These are phyloP conservation scores for Yueomyces sinensis DNA, from an alignment of 805 yeast genomes.

Conservation along the genomic window DNA sequence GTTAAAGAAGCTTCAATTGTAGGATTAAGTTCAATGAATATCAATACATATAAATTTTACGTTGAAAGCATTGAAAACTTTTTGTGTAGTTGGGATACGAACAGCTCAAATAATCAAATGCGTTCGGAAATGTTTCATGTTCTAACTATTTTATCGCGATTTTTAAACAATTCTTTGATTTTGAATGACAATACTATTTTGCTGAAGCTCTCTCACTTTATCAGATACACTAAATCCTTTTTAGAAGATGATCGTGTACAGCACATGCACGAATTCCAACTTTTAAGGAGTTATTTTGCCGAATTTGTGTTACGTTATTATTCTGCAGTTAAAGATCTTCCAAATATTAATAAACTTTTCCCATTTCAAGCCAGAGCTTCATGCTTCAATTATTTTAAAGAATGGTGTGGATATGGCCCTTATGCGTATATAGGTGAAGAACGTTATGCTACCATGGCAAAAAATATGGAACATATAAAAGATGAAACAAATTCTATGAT, in stretches of 20 bases:
- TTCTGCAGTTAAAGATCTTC: slow-evolving; percentile 35
- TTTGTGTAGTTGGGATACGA: slow-evolving; percentile 43
- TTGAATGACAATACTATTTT: slow-evolving; percentile 59
- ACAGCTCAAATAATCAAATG: slow-evolving; percentile 27
- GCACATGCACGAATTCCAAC: slow-evolving; percentile 55
- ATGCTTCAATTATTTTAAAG: slow-evolving; percentile 70
- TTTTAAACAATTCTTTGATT: slow-evolving; percentile 35
- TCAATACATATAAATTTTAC: slow-evolving; percentile 74
- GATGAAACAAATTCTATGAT: slow-evolving; percentile 51
- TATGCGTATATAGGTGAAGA: slow-evolving; percentile 45
- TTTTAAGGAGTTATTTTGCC: slow-evolving; percentile 70
- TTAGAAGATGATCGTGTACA: slow-evolving; percentile 47
- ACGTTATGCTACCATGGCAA: slow-evolving; percentile 47
- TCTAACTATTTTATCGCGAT: slow-evolving; percentile 54
- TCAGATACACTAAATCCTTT: slow-evolving; percentile 50
- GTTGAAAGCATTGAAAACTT: slow-evolving; percentile 60
- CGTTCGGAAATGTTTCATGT: slow-evolving; percentile 73
- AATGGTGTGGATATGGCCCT: slow-evolving; percentile 91
- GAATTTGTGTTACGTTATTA: slow-evolving; percentile 69
- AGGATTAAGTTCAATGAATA: slow-evolving; percentile 80
- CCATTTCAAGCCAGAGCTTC: slow-evolving; percentile 79
- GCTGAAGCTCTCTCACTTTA: slow-evolving; percentile 43
- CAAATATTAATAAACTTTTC: slow-evolving; percentile 39
- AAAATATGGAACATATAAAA: slow-evolving; percentile 25
- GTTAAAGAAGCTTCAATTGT: slow-evolving; percentile 79